Evolutionary conservation across 2,329 filamentous ascomycete genomes (phyloP).

Genomic region (Neopestalotiopsis rosae): DNA sequence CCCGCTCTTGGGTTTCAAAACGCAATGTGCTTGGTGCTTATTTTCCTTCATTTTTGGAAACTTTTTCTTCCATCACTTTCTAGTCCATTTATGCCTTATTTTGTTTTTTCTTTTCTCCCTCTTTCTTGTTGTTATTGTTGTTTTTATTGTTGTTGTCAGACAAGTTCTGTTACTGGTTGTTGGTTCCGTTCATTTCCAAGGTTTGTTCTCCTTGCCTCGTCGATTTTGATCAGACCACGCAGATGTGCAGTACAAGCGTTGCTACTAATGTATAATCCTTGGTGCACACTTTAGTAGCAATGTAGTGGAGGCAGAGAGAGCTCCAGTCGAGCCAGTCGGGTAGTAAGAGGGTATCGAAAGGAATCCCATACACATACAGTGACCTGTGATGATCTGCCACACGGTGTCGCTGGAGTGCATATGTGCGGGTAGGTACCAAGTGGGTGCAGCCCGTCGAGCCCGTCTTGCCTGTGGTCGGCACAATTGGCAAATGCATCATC

Average conservation of each 20-base stretch:
- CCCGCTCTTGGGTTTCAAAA: slow-evolving; percentile 6
- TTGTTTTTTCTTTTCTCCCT: neutral
- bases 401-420: neutral
- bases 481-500: neutral
- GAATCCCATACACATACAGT: neutral
- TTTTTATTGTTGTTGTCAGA: too few species aligned
- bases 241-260: neutral
- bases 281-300: neutral
- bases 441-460: neutral
- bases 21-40: neutral
- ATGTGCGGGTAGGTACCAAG: neutral
- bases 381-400: neutral
- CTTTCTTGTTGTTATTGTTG: too few species aligned
- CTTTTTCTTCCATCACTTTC: neutral
- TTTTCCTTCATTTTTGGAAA: neutral
- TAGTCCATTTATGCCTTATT: neutral
- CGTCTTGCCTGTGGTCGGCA: neutral
- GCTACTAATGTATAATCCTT: neutral
- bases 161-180: too few species aligned
- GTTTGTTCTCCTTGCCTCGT: too few species aligned
- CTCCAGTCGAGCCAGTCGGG: too few species aligned
- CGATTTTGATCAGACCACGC: neutral
- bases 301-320: too few species aligned
- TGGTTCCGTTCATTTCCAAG: too few species aligned
- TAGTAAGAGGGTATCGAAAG: neutral